A percentile compares a stretch with the other conserved stretches of the same genome.
These are phyloP conservation scores for Chytriomyces sp. DNA, from an alignment of 192 early-diverging fungal species.

Conservation along the genomic window DNA sequence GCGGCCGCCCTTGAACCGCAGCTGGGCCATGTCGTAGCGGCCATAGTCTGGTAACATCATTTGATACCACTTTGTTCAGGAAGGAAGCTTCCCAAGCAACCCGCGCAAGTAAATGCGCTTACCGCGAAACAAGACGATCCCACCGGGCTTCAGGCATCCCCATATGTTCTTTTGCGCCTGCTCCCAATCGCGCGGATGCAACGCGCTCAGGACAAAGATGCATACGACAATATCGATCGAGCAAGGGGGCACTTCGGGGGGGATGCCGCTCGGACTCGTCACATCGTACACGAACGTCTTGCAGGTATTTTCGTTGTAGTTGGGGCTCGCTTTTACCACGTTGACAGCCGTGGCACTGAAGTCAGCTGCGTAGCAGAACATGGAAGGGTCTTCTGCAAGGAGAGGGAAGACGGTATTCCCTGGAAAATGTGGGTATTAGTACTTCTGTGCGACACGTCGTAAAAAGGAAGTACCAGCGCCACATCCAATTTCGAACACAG, in stretches of 20 bases:
- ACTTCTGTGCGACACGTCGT: background rate
- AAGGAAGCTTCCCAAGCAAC: background rate
- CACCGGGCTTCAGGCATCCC: conserved; percentile 85
- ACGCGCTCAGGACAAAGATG: conserved; percentile 94
- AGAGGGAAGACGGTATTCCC: conserved; percentile 83
- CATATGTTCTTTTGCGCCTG: conserved; percentile 80
- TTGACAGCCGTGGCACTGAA: conserved; percentile 88
- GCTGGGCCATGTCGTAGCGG: conserved; percentile 95
- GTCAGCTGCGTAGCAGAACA: conserved; percentile 93
- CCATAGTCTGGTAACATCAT: conserved; percentile 75
- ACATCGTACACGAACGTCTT: conserved; percentile 96
- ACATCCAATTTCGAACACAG: conserved; percentile 93
- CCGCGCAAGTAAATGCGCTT: background rate
- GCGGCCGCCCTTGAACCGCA: conserved; percentile 91
- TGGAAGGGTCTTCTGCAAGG: conserved; percentile 65
- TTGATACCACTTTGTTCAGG: background rate
- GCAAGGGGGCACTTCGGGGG: conserved; percentile 71
- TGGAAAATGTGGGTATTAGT: background rate
- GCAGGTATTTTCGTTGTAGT: conserved; percentile 72
- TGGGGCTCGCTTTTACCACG: conserved; percentile 74
- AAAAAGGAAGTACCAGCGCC: conserved; percentile 70
- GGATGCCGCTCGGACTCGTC: conserved; percentile 66
- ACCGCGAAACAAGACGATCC: conserved; percentile 79
- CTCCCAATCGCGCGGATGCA: conserved; percentile 81
- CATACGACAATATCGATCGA: conserved; percentile 89